Conservation (phyloP, 169 alveolate genomes). For the Plasmodium ovale region DNA sequence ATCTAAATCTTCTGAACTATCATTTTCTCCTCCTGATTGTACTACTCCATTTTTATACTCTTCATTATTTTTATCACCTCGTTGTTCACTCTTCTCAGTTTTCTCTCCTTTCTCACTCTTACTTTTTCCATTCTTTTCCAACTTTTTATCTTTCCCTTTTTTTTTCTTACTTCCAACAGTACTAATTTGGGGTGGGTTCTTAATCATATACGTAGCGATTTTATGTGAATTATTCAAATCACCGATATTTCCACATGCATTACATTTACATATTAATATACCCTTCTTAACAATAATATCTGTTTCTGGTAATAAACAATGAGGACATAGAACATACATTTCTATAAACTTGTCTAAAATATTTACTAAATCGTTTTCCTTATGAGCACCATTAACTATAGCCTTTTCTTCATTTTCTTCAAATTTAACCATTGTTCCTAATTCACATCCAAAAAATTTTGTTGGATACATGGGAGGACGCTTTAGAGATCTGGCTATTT, state of each 20-base stretch:
- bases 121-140: constrained; percentile 73
- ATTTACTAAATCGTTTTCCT: constrained; percentile 92
- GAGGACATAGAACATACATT: constrained; percentile 97
- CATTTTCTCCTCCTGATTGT: constrained; percentile 62
- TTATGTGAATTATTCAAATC: constrained; percentile 96
- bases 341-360: constrained; percentile 97
- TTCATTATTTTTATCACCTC: constrained; percentile 63
- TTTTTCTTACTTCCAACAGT: constrained; percentile 77
- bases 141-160: constrained; percentile 73
- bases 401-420: constrained; percentile 95
- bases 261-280: constrained; percentile 92
- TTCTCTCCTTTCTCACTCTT: constrained; percentile 72
- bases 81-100: constrained; percentile 22
- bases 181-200: constrained; percentile 94
- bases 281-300: constrained; percentile 94
- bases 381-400: constrained; percentile 96
- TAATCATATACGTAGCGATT: constrained; percentile 95
- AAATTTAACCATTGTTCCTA: constrained; percentile 96
- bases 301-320: constrained; percentile 98
- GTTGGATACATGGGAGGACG: constrained; percentile 95
- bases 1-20: constrained; percentile 40
- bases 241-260: constrained; percentile 98
- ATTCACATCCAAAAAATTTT: constrained; percentile 95
- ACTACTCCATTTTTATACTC: constrained; percentile 77
- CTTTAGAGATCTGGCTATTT: constrained; percentile 95